Percentiles rank a stretch among this genome's conserved stretches.
Conservation (phyloP, 2,329 filamentous ascomycete species). For the Magnaporthiopsis rhizophila region DNA sequence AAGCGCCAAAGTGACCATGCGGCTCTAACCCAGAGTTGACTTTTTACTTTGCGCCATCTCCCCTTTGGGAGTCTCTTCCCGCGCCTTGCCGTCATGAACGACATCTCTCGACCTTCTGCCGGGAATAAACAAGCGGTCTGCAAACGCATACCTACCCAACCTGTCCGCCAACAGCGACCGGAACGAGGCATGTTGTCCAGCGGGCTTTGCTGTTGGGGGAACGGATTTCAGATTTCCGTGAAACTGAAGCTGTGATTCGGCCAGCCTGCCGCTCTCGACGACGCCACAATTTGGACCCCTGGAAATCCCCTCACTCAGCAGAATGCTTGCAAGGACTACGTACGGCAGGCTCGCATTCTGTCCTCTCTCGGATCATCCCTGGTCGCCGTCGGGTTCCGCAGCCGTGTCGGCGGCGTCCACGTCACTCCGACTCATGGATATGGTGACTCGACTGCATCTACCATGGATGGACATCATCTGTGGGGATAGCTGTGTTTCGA, state of each 20-base stretch:
- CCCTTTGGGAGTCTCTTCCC: too few relatives aligned
- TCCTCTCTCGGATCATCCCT: neutral
- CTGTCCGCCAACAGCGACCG: too few relatives aligned
- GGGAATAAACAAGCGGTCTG: too few relatives aligned
- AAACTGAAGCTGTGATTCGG: neutral
- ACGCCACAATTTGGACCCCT: neutral
- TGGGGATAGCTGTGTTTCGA: too few relatives aligned
- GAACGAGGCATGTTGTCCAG: too few relatives aligned
- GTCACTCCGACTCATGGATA: neutral
- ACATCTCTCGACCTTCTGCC: too few relatives aligned
- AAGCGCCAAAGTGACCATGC: too few relatives aligned
- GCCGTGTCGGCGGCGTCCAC: too few relatives aligned
- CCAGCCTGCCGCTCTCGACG: neutral
- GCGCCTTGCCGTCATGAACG: too few relatives aligned
- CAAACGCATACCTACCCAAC: too few relatives aligned
- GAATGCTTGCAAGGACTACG: neutral
- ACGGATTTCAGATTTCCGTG: neutral
- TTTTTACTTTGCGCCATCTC: too few relatives aligned
- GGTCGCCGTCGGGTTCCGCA: neutral
- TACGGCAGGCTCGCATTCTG: neutral
- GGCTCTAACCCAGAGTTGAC: too few relatives aligned
- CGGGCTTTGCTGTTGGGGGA: neutral
- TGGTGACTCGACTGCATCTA: neutral
- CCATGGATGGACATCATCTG: neutral
- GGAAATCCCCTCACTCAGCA: neutral